phyloP scores from a whole-genome alignment of 2,329 filamentous ascomycete genomes.

The Curvularia hawaiiensis region DNA sequence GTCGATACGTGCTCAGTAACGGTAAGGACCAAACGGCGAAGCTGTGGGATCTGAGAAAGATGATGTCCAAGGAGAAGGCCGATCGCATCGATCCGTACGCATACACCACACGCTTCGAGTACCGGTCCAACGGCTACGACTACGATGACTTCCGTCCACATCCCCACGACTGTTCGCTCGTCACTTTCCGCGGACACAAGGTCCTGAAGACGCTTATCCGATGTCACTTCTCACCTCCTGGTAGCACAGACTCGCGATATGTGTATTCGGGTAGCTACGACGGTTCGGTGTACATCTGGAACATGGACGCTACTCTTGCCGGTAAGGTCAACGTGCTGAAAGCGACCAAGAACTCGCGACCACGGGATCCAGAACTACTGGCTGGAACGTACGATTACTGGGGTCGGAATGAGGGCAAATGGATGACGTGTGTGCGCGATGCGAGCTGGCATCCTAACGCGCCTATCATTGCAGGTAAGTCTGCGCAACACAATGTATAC shows the following conservation, averaged over 20 bases:
- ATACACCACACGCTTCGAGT: slow-evolving; percentile 72
- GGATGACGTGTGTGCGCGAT: slow-evolving; percentile 83
- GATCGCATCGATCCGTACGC: slow-evolving; percentile 61
- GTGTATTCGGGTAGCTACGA: slow-evolving; percentile 92
- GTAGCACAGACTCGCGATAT: slow-evolving; percentile 85
- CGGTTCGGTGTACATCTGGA: slow-evolving; percentile 89
- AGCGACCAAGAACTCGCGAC: slow-evolving; percentile 68
- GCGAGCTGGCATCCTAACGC: slow-evolving; percentile 89
- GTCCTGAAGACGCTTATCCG: slow-evolving; percentile 90
- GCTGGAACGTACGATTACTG: slow-evolving; percentile 63
- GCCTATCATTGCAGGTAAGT: slow-evolving; percentile 73
- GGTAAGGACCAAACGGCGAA: slow-evolving; percentile 98
- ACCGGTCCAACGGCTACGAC: slow-evolving; percentile 71
- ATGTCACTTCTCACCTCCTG: slow-evolving; percentile 91
- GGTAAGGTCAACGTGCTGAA: slow-evolving; percentile 76
- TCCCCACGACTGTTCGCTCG: slow-evolving; percentile 85
- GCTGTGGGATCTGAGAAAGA: slow-evolving; percentile 92
- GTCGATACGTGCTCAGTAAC: slow-evolving; percentile 89
- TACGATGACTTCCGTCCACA: slow-evolving; percentile 72
- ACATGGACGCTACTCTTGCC: slow-evolving; percentile 85
- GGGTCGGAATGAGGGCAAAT: slow-evolving; percentile 61
- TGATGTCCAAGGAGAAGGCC: slow-evolving; percentile 74
- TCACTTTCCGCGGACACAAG: slow-evolving; percentile 89
- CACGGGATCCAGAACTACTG: slow-evolving; percentile 57
- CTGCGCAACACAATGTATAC: background rate